Base-by-base conservation (phyloP, 1,284 basidiomycete species). In the Xerocomus amazonicus region DNA sequence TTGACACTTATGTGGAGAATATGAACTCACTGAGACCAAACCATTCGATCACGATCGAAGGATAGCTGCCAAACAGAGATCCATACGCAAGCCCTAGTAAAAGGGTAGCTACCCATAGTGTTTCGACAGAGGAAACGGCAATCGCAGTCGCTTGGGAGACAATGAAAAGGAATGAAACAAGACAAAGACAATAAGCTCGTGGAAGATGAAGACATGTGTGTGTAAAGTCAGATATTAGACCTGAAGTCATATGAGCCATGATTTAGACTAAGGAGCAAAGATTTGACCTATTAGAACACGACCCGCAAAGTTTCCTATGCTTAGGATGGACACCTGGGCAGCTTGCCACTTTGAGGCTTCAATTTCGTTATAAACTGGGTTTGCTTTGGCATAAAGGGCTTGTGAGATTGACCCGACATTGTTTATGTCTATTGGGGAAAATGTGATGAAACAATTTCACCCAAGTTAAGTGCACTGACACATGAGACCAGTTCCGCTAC, bases 321-420 rank as follows among this genome's bases (percentile, higher is more conserved):
- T 92, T 56, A 97, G 80, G 4, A 81, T 77, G 0, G 91, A 92
- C 0, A 97, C 93, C 61, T 96, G 92, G 3, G 80, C 76, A 0
- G 91, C 85, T 71, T 97, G 94, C 77, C 85, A 85, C 45, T 81
- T 79, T 1, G 84, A 77, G 0, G 92, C 83, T 54, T 77, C 74
- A 0, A 76, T 66, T n/a, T 81, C 79, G 58, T 92, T 83, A 58
- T 87, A 90, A 5, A 74, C 60, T 1, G 78, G 67, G 41, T 84
- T 78, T 7, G 79, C 79, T 53, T 84, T 76, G 12, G 86, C 81
- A 53, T 84, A 91, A 13, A 97, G 75, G 0, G 90, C 90, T 63
- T 91, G 85, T 0, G 93, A 84, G 65, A 97, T 92, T 0, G 88
- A 87, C 14, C 93, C 93, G 27, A 92, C 92, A 58, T 97, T 97